Conservation (phyloP, 2,329 filamentous ascomycete species). For the Verticillium klebahnii region DNA sequence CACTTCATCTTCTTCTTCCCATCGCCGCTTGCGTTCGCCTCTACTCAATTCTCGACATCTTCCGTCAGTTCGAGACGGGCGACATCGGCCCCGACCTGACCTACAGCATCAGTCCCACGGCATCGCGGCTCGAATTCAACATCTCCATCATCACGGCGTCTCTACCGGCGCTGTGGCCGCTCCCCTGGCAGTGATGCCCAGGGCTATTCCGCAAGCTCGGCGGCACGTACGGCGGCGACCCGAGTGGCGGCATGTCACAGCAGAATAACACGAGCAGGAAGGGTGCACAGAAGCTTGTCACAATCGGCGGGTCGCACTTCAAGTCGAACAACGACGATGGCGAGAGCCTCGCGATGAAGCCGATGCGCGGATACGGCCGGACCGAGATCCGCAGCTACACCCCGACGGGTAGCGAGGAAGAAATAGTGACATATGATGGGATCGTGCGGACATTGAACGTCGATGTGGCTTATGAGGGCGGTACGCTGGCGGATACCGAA, state of each 20-base stretch:
- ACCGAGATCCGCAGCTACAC: conserved; percentile 8
- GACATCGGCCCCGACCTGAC: conserved; percentile 16
- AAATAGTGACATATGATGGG: conserved; percentile 9
- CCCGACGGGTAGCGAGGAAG: conserved; percentile 12
- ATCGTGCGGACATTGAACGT: conserved; percentile 13
- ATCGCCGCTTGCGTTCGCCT: conserved; percentile 22
- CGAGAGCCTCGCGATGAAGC: conserved; percentile 13
- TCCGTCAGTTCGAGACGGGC: conserved; percentile 14
- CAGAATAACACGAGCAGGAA: background rate
- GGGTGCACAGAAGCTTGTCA: background rate
- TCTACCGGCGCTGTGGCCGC: conserved; percentile 31
- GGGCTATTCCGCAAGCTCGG: conserved; percentile 15
- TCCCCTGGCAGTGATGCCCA: conserved; percentile 24
- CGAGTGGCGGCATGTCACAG: background rate
- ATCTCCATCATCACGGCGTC: conserved; percentile 32
- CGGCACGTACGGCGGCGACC: conserved; percentile 8
- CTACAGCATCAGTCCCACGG: conserved; percentile 23
- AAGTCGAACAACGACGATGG: conserved; percentile 5
- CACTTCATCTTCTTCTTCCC: background rate
- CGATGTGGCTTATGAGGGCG: conserved; percentile 9
- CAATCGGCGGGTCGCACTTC: background rate
- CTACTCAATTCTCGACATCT: conserved; percentile 17
- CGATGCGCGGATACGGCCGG: conserved; percentile 9
- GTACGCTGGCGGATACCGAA: background rate
- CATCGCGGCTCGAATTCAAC: conserved; percentile 30